Evolutionary conservation across 495 filamentous ascomycete species (phyloP).

Genomic region (Penicillium herquei): DNA sequence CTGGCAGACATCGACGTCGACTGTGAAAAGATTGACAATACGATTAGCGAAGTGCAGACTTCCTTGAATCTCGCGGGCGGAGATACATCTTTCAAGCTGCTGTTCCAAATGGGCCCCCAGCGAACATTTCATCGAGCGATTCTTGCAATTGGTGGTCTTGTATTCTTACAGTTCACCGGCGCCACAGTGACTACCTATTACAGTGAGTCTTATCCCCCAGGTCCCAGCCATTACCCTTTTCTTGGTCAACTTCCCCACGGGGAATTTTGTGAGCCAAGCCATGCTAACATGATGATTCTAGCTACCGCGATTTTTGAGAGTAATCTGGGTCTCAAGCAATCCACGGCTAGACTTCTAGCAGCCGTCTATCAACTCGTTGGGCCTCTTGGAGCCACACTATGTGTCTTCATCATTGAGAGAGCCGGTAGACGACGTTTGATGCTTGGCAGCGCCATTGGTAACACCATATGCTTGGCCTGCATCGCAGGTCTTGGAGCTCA

Average conservation of each 20-base stretch:
- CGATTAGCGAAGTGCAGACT: conserved; percentile 20
- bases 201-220: conserved; percentile 11
- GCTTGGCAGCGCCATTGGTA: conserved; percentile 29
- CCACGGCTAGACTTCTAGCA: conserved; percentile 16
- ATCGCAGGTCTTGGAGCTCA: conserved; percentile 31
- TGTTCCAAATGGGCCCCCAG: conserved; percentile 24
- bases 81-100: conserved; percentile 6
- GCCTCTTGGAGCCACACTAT: conserved; percentile 13
- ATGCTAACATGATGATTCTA: conserved; percentile 26
- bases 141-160: conserved; percentile 16
- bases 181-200: conserved; percentile 27
- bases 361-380: conserved; percentile 18
- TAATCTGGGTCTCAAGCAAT: conserved; percentile 11
- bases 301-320: conserved; percentile 19
- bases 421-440: conserved; percentile 24
- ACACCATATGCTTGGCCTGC: conserved; percentile 42
- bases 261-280: background rate
- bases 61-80: conserved; percentile 15
- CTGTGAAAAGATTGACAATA: conserved; percentile 12
- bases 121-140: conserved; percentile 23
- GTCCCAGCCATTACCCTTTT: background rate
- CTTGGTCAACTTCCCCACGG: background rate
- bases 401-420: conserved; percentile 20
- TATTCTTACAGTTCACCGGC: conserved; percentile 23
- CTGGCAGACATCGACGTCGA: conserved; percentile 37